Evolutionary conservation across 176 grass and related monocot species (phyloP), one percentile per base, ranked within the genome.

Genomic region (Avena insularis): DNA sequence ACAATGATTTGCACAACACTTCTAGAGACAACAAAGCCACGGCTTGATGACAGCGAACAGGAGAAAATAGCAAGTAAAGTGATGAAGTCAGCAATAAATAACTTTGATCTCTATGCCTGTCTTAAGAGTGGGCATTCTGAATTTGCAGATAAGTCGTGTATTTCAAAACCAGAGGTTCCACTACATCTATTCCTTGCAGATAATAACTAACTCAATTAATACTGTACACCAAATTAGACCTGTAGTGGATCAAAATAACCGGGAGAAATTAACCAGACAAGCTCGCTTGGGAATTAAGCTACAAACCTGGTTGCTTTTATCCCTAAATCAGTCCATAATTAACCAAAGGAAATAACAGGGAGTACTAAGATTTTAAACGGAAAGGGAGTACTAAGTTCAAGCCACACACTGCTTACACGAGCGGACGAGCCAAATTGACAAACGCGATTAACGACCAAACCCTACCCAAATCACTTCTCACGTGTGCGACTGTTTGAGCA

Each of bases 381-480:
- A 23, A 23, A 23, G 23, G 23, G 23, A 23, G 23, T 23, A 23
- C 23, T 10, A 23, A 27, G 25, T 53, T 53, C 3, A 31, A 76
- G 25, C 14, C 14, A 12, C 8, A 47, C 25, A 80, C 8, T 27
- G 4, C 12, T 80, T 25, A 63, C 6, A 27, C 14, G 38, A 23
- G 23, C 23, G 23, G 23, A 23, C 23, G 23, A 17, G 57, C 7
- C n/a, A 60, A 79, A 13, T 54, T 16, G 5, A 46, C 36, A 63
- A 16, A 63, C 19, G 58, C 20, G 13, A 27, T 49, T 74, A 49
- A n/a, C 12, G 21, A 48, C 20, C 19, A 13, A 73, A 73, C 17
- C 75, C 35, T 15, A 40, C 13, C 12, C 19, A 79, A 43, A 79
- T 25, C 77, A 79, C 74, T 77, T 55, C 50, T 35, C 74, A 56